phyloP scores from a whole-genome alignment of 2,329 filamentous ascomycete genomes.

The Penicillium sp. region DNA sequence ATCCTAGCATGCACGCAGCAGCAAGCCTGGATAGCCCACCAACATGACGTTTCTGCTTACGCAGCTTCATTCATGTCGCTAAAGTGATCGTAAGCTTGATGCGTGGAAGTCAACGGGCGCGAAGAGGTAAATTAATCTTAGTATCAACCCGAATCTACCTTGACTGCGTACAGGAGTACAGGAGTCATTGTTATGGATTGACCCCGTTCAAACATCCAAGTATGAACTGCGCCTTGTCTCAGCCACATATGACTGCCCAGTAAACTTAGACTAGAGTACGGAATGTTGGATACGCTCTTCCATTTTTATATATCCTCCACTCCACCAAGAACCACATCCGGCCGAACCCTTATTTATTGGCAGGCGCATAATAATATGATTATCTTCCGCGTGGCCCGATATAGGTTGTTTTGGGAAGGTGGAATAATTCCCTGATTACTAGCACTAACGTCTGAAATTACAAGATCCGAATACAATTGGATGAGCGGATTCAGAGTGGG shows the following conservation, averaged over 20 bases:
- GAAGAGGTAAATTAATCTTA: background rate
- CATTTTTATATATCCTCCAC: background rate
- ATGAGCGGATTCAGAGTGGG: background rate
- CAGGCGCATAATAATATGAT: background rate
- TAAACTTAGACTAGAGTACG: background rate
- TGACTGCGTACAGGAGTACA: too few species aligned
- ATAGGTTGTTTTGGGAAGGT: slow-evolving; percentile 1
- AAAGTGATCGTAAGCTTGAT: background rate
- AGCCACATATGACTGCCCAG: background rate
- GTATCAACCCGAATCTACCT: background rate
- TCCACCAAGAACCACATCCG: background rate
- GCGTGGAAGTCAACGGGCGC: background rate
- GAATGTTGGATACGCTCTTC: background rate
- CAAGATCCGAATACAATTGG: background rate
- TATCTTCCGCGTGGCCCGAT: background rate
- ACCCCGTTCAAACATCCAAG: background rate
- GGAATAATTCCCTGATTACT: background rate
- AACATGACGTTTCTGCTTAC: slow-evolving; percentile 20
- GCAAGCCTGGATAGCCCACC: background rate
- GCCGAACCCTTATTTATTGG: background rate
- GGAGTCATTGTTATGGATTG: background rate
- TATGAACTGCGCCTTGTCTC: background rate
- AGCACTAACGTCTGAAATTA: background rate
- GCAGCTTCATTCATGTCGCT: slow-evolving; percentile 8
- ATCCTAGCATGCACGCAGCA: background rate